Conservation (phyloP, 495 filamentous ascomycete genomes). For the Tuber indicum region DNA sequence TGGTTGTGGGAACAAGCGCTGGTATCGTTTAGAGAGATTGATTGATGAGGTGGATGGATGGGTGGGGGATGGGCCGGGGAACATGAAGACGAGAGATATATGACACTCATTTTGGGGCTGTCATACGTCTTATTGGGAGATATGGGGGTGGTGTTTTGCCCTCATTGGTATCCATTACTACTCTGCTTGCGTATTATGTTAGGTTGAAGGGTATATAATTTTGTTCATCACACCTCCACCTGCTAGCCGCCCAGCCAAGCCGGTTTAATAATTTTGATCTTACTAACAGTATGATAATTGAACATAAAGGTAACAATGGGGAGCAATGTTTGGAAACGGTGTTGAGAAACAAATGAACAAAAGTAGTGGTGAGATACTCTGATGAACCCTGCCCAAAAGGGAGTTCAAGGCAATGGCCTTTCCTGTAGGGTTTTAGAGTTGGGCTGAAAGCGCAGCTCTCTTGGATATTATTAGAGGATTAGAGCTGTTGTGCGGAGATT, state of each 20-base stretch:
- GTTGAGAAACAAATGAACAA: background rate
- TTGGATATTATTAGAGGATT: background rate
- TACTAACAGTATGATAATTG: background rate
- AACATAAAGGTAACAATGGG: background rate
- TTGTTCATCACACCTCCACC: background rate
- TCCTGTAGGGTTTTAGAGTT: background rate
- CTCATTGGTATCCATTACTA: background rate
- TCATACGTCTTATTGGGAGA: background rate
- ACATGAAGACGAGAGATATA: background rate
- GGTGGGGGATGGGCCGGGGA: background rate
- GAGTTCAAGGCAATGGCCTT: background rate
- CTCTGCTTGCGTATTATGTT: background rate
- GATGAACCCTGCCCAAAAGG: background rate
- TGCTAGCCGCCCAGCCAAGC: background rate
- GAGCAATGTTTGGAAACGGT: background rate
- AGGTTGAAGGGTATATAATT: background rate
- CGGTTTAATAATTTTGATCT: background rate
- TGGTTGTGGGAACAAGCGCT: background rate
- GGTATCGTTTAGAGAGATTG: background rate
- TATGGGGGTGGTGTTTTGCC: background rate
- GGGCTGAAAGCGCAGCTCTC: background rate
- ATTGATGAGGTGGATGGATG: background rate
- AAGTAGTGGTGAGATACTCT: background rate
- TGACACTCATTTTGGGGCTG: background rate
- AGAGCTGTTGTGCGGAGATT: background rate